Base-by-base conservation (phyloP, 2,329 filamentous ascomycete species). In the Ustilaginoidea virens region DNA sequence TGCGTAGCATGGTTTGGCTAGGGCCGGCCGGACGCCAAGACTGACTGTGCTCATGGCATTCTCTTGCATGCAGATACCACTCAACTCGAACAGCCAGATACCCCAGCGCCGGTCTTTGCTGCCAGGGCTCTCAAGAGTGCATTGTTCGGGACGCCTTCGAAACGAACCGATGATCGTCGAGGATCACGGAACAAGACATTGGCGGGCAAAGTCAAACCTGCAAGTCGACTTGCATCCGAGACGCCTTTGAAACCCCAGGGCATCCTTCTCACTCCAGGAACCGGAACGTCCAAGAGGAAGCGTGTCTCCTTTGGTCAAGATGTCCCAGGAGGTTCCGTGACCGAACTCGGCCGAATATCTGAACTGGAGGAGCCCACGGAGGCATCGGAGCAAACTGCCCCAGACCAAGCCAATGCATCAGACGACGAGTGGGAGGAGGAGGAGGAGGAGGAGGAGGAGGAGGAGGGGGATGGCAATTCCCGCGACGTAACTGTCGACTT, bases 401-500 rank as follows among this genome's bases (percentile, higher is more conserved):
- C 10, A 3, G 23, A 22, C 33, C 15, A 37, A 21, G 31, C 32
- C 15, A 27, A 44, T 23, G 33, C 40, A 5, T 49, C 44, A 2
- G 52, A 67, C 2, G 63, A 61, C 15, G 61, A 60, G 14, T 70
- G 66, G 65, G 33, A 35, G 28, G 33, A 35, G 15, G 33, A 33
- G 18, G 67, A 71, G 33, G 63, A 66, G 26, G 60, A 66, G 6
- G 57, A 56, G 9, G 52, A 57, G 4, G 55, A 58, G 11, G 52
- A n/a, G n/a, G n/a, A n/a, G n/a, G n/a, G 66, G 6, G 57, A 53
- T 21, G 46, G 53, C 19, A 56, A 53, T 39, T 66, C 70, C 29
- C 60, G 65, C 31, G 76, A 83, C 40, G 55, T 74, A 32, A 82
- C 78, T 0, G 53, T 75, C 27, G 79, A 85, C 42, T 55, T 82